Evolutionary conservation across 495 filamentous ascomycete species (phyloP).

Genomic region (Trichoderma parareesei): DNA sequence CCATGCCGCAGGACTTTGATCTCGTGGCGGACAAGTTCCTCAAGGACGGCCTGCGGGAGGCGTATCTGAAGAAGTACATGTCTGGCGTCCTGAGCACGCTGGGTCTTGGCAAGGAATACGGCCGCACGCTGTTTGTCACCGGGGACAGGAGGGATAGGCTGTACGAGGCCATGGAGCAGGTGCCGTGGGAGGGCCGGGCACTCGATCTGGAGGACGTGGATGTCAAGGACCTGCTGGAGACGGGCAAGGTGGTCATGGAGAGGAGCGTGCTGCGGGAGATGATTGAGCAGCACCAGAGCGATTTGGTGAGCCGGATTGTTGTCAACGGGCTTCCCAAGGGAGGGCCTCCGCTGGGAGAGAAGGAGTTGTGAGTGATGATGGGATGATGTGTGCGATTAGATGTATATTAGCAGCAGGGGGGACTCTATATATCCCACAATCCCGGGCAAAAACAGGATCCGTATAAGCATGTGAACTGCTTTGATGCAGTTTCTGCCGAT

Average conservation of each 20-base stretch:
- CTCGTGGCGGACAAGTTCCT: conserved; percentile 21
- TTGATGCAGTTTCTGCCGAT: too few relatives aligned
- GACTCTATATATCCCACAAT: background rate
- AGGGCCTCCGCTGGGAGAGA: conserved; percentile 19
- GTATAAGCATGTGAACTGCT: too few relatives aligned
- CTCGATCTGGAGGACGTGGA: conserved; percentile 67
- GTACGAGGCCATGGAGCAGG: conserved; percentile 48
- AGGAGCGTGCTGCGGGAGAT: conserved; percentile 68
- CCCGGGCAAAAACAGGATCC: background rate
- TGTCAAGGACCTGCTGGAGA: conserved; percentile 86
- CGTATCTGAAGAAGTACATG: conserved; percentile 50
- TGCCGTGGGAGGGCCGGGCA: conserved; percentile 59
- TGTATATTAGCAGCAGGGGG: background rate
- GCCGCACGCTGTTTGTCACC: conserved; percentile 75
- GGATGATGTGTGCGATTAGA: background rate
- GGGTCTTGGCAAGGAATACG: conserved; percentile 59
- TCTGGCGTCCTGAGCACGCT: conserved; percentile 58
- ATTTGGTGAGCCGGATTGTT: conserved; percentile 44
- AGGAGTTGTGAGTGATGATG: background rate
- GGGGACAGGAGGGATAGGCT: conserved; percentile 44
- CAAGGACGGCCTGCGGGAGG: conserved; percentile 29
- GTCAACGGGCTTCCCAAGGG: conserved; percentile 21
- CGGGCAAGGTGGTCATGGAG: conserved; percentile 80
- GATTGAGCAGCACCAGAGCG: conserved; percentile 65
- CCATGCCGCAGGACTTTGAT: conserved; percentile 36